Base-by-base conservation (phyloP, 176 grass and related monocot genomes). In the Canna indica region DNA sequence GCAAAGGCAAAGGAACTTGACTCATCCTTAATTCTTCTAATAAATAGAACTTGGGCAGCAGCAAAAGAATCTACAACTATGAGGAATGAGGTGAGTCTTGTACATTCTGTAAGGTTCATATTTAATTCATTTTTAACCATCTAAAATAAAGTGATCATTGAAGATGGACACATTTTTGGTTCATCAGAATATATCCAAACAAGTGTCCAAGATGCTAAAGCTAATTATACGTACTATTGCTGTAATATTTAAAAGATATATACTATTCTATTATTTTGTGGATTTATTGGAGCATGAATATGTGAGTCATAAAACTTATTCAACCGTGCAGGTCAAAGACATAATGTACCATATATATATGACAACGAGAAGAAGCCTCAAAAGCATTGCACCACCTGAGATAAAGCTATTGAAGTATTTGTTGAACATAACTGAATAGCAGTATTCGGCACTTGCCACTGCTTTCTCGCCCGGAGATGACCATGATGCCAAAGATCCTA, bases 261-360 rank as follows among this genome's bases (percentile, higher is more conserved):
- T n/a, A 30, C 10, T 33, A 9, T 61, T 30, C 29, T 27, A 33
- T 72, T 58, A 56, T 35, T n/a, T 57, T 16, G 29, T 63, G 14
- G 34, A 12, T 63, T 28, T 16, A 7, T 63, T 5, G n/a, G 28
- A 32, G 27, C 28, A 33, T 63, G 13, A 16, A 17, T 17, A 54
- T 53, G 10, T 72, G 18, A 1, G 14, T 59, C 24, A 38, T 30
- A 59, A 34, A 73, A 31, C 13, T 65, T 70, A 46, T 46, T 47
- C 1, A 47, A 44, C 82, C 39, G 24, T 47, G 45, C 75, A 96
- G 92, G 92, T 89, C 54, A 89, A 89, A 79, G 83, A 87, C 47
- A 91, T 96, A 85, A 96, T 96, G 88, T 79, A 88, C 71, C 73
- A 74, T 67, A 89, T 96, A 68, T 96, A 96, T 76, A 83, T 67